Conservation (phyloP, 1,284 basidiomycete genomes). For the Fomitopsis palustris region DNA sequence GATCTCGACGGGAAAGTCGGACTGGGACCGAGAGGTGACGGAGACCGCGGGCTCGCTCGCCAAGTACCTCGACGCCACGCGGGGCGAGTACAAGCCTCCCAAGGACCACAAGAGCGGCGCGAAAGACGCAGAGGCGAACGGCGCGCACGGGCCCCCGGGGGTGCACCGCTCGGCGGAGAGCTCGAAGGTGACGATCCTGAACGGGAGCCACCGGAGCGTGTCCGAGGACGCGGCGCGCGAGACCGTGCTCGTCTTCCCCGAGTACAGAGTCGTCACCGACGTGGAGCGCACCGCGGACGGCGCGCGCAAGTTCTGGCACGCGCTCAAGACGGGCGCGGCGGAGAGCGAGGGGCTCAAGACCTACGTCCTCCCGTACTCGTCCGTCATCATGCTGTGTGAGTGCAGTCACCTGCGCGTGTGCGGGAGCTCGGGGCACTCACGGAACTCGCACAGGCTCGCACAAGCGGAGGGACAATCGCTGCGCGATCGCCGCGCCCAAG, state of each 20-base stretch:
- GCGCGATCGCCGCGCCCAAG: slow-evolving; percentile 81
- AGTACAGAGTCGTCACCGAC: slow-evolving; percentile 79
- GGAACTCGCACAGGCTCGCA: slow-evolving; percentile 70
- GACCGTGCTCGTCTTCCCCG: slow-evolving; percentile 85
- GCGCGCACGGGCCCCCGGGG: slow-evolving; percentile 37
- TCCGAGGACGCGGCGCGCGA: slow-evolving; percentile 57
- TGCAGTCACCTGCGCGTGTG: slow-evolving; percentile 10
- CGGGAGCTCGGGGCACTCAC: not conserved
- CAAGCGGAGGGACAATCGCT: slow-evolving; percentile 87
- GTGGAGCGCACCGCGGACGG: slow-evolving; percentile 61
- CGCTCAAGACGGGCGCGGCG: slow-evolving; percentile 39
- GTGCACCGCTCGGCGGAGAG: slow-evolving; percentile 55
- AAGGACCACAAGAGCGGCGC: not conserved
- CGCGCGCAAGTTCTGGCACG: slow-evolving; percentile 67
- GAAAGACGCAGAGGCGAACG: slow-evolving; percentile 11
- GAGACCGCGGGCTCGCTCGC: slow-evolving; percentile 67
- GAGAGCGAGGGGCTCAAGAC: slow-evolving; percentile 52
- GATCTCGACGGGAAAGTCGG: slow-evolving; percentile 84
- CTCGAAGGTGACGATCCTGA: slow-evolving; percentile 68
- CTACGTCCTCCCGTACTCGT: slow-evolving; percentile 73
- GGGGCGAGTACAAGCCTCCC: slow-evolving; percentile 13
- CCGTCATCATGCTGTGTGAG: slow-evolving; percentile 80
- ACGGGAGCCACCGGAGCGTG: slow-evolving; percentile 74
- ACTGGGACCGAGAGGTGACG: slow-evolving; percentile 81
- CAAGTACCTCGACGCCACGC: slow-evolving; percentile 46